Conservation (phyloP, 148 eudicot genomes). For the Oxyria digyna region DNA sequence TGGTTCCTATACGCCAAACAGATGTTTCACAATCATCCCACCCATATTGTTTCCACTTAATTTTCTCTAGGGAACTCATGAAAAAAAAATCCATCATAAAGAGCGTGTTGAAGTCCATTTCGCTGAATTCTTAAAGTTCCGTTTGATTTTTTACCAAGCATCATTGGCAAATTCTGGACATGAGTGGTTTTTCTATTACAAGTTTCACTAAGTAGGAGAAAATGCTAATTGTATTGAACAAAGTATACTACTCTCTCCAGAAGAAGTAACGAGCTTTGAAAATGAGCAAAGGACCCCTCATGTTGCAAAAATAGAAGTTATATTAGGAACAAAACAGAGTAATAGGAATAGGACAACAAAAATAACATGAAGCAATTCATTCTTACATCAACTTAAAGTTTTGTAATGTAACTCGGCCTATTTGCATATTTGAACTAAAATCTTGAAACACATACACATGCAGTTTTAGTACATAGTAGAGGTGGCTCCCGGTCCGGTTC, state of each 20-base stretch:
- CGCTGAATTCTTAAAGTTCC: constrained; percentile 34
- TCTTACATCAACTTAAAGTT: constrained; percentile 34
- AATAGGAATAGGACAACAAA: neutral
- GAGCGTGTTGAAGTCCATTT: constrained; percentile 38
- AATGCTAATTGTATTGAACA: constrained; percentile 75
- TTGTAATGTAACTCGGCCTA: constrained; percentile 59
- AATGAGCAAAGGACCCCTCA: constrained; percentile 57
- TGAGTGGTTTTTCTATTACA: constrained; percentile 97
- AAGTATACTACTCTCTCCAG: constrained; percentile 87
- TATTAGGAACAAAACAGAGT: constrained; percentile 5
- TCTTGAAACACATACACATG: constrained; percentile 32
- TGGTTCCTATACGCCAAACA: constrained; percentile 45
- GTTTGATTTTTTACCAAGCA: constrained; percentile 70
- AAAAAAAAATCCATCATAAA: constrained; percentile 95
- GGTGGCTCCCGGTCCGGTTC: too few relatives aligned
- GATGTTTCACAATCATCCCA: constrained; percentile 27
- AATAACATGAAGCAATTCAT: neutral
- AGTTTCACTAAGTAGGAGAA: constrained; percentile 94
- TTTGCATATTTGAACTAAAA: constrained; percentile 31
- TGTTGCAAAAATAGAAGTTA: constrained; percentile 19
- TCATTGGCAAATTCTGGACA: constrained; percentile 68
- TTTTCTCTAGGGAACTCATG: constrained; percentile 52
- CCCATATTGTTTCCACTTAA: constrained; percentile 63
- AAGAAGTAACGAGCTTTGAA: constrained; percentile 59
- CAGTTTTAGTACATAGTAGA: constrained; percentile 10